phyloP scores from a whole-genome alignment of 805 yeast species.

The Hanseniaspora singularis region DNA sequence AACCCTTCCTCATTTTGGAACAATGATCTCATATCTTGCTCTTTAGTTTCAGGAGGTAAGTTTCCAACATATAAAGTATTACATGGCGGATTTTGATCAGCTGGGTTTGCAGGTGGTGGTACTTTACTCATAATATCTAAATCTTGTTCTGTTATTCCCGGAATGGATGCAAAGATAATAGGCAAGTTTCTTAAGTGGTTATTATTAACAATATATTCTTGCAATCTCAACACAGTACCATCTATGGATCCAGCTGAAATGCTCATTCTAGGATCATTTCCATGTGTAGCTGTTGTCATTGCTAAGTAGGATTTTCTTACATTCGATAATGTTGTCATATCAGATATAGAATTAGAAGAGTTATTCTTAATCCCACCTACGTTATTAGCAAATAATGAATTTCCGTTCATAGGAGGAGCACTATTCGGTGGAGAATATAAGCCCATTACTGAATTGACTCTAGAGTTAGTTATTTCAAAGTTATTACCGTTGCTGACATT shows the following conservation, averaged over 20 bases:
- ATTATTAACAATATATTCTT: conserved; percentile 2
- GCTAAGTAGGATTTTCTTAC: conserved; percentile 5
- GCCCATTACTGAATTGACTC: no score
- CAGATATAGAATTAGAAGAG: conserved; percentile 1
- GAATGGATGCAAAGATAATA: conserved; percentile 19
- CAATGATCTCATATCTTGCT: conserved; percentile 74
- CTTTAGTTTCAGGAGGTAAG: conserved; percentile 93
- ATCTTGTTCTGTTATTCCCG: conserved; percentile 38
- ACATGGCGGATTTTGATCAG: conserved; percentile 98
- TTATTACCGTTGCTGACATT: no score
- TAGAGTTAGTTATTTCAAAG: no score
- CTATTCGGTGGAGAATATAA: conserved; percentile 4
- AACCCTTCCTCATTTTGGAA: conserved; percentile 87
- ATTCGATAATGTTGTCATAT: not conserved
- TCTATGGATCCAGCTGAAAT: conserved; percentile 8
- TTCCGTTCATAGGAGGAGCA: no score
- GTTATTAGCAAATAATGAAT: no score
- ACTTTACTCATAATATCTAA: conserved; percentile 63
- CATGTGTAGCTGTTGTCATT: conserved; percentile 6
- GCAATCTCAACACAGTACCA: conserved; percentile 2
- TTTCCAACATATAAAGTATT: conserved; percentile 95
- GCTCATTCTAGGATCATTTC: conserved; percentile 14
- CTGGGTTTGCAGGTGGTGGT: conserved; percentile 92
- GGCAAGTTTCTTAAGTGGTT: conserved; percentile 16
- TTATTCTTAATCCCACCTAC: no score